phyloP scores from a whole-genome alignment of 2,329 filamentous ascomycete genomes.

The Trichoderma lentiforme region DNA sequence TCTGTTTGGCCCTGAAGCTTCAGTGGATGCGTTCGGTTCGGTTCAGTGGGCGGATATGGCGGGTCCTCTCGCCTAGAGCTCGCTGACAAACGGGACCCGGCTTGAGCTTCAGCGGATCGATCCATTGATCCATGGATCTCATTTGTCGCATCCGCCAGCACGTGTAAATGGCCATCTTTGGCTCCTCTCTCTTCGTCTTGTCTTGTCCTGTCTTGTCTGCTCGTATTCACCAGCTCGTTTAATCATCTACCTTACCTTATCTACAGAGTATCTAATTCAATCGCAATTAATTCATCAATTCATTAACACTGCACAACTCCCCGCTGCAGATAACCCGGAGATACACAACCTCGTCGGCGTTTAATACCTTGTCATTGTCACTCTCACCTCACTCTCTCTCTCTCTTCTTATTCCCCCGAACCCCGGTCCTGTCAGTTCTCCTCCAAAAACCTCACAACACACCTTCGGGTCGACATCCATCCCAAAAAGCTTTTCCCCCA shows the following conservation, averaged over 20 bases:
- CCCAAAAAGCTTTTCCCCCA: background rate
- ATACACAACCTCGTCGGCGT: background rate
- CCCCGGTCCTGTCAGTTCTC: background rate
- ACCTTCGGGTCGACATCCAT: constrained; percentile 1
- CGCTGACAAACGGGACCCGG: background rate
- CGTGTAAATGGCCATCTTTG: background rate
- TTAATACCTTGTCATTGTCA: background rate
- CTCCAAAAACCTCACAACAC: background rate
- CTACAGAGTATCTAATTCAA: background rate
- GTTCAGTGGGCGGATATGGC: background rate
- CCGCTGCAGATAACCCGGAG: background rate
- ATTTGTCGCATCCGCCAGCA: background rate
- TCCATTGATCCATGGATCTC: background rate
- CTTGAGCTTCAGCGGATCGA: background rate
- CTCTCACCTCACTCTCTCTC: background rate
- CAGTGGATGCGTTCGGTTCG: background rate
- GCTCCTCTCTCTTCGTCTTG: background rate
- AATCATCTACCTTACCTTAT: background rate
- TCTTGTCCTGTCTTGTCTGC: too few relatives aligned
- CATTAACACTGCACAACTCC: background rate
- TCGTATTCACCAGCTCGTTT: background rate
- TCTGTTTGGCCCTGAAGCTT: background rate
- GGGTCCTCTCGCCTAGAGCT: background rate
- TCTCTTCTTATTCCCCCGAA: background rate
- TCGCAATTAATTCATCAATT: background rate